phyloP scores from a whole-genome alignment of 768 basidiomycete genomes.

The Phylloporus rhodoxanthus region DNA sequence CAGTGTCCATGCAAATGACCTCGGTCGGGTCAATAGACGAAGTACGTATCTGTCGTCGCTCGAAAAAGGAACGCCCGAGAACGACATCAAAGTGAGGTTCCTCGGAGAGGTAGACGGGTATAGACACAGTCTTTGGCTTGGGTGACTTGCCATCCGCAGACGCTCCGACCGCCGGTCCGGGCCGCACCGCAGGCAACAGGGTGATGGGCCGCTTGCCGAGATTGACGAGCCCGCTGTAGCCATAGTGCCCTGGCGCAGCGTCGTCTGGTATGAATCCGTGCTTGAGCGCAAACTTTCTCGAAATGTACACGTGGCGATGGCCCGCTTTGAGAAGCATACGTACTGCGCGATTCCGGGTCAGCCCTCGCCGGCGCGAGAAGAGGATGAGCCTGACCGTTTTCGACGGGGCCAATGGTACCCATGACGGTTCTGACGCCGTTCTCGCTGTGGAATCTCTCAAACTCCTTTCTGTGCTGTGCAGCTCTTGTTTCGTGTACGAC shows the following conservation, averaged over 20 bases:
- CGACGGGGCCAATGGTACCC: constrained; percentile 87
- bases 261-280: constrained; percentile 86
- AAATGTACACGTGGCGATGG: constrained; percentile 92
- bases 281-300: constrained; percentile 82
- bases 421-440: constrained; percentile 91
- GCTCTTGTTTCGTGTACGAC: constrained; percentile 38
- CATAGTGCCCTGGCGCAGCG: constrained; percentile 84
- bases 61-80: constrained; percentile 80
- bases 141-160: constrained; percentile 4
- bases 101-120: constrained; percentile 83
- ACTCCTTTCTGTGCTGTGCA: constrained; percentile 66
- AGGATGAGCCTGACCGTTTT: constrained; percentile 53
- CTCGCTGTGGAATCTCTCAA: constrained; percentile 80
- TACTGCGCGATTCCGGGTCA: constrained; percentile 38
- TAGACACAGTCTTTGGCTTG: constrained; percentile 38
- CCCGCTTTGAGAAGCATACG: constrained; percentile 92
- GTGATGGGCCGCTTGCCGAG: constrained; percentile 88
- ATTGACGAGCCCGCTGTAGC: constrained; percentile 86
- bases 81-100: constrained; percentile 96
- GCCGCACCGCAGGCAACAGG: constrained; percentile 32
- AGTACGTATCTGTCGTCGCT: constrained; percentile 75
- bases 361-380: neutral
- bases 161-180: neutral
- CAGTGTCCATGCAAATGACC: constrained; percentile 87
- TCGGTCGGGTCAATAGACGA: constrained; percentile 82